Evolutionary conservation across 129 eudicot species (phyloP), one percentile per base, ranked within the genome.

Genomic region (Smallanthus sonchifolius): DNA sequence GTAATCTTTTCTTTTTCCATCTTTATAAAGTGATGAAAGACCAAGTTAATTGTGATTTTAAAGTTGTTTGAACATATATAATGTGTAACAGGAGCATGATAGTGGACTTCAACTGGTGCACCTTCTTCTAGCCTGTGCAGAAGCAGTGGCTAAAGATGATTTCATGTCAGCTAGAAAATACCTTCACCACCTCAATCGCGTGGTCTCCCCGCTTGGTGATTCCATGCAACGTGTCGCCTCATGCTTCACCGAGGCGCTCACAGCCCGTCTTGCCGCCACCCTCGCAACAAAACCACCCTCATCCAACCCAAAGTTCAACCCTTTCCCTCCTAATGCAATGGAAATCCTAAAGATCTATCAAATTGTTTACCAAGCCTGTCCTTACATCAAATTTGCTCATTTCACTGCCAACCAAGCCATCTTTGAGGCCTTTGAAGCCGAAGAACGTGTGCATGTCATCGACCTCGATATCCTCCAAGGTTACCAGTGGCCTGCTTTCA

Each of bases 201-300:
- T 90, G 2, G 91, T 91, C 39, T 71, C 94, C 0, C 83, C 94
- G 5, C 83, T 91, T 0, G 97, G 97, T 6, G 97, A 91, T 28
- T 91, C 97, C 40, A 91, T 91, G 97, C 97, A 91, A 62, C 86
- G 96, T 1, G 96, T 90, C 0, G 93, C 96, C 10, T 79, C 96
- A 9, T 90, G 93, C 77, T 90, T 90, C 71, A 86, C 93, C 0
- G 93, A 90, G 65, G 96, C 96, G 56, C 80, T 90, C 40, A 84
- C 80, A 5, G 89, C 91, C 2, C 82, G 96, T 30, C 87, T 90
- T 1, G 83, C 92, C 2, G 88, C 96, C 16, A 85, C 88, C 0
- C 84, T 87, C 36, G 82, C 85, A 7, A 81, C 84, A 7, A 90
- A 87, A 82, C 87, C 91, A 2, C 37, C 74, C 19, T 61, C 83